These are phyloP conservation scores for Croton setiger DNA, from an alignment of 441 rosid species.

Conservation along the genomic window DNA sequence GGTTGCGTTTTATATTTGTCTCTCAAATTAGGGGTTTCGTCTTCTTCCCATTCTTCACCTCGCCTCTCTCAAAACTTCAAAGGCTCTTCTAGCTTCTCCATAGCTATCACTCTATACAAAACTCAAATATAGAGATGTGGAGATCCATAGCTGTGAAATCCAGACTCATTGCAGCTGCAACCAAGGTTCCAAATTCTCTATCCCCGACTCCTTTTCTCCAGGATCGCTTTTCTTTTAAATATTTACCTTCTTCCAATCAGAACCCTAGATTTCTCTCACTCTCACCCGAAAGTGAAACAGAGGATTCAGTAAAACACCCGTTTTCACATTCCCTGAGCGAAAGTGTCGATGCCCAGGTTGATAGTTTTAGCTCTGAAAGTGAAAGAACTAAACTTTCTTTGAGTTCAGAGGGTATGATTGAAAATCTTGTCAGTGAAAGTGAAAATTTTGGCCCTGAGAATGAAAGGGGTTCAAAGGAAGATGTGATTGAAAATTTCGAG, in stretches of 20 bases:
- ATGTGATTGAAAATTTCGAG: neutral
- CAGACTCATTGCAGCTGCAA: constrained; percentile 26
- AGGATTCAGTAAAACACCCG: constrained; percentile 4
- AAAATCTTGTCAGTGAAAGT: no score
- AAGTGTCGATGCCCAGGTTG: neutral
- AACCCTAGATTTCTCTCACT: constrained; percentile 36
- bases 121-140: constrained; percentile 37
- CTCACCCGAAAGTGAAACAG: constrained; percentile 23
- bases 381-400: no score
- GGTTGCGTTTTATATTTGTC: no score
- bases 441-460: no score
- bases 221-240: constrained; percentile 15
- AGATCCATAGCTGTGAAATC: constrained; percentile 43
- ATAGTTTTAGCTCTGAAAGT: no score
- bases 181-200: constrained; percentile 27
- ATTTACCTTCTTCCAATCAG: constrained; percentile 18
- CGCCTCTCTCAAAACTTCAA: no score
- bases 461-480: no score
- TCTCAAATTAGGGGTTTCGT: no score
- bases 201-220: constrained; percentile 21
- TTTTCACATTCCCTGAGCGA: neutral
- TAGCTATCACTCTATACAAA: no score
- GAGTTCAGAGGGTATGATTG: no score
- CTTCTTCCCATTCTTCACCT: no score
- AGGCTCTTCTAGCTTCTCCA: no score